Evolutionary conservation across 1,284 basidiomycete genomes (phyloP).

Genomic region (Puccinia polysora): DNA sequence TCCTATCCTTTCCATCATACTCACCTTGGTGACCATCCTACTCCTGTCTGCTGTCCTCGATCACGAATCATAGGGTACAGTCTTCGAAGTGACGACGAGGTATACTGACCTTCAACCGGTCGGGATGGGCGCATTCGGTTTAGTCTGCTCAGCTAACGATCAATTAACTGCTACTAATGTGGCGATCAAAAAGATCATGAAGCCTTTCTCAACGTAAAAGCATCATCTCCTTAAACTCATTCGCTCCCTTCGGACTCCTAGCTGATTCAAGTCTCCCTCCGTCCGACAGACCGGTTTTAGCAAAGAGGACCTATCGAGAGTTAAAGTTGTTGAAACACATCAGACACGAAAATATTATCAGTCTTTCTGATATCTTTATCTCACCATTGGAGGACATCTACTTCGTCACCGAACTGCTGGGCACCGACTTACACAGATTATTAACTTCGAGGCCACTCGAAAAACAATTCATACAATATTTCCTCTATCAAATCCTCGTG

Average conservation of each 20-base stretch:
- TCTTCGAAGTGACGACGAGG: slow-evolving; percentile 79
- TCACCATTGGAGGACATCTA: slow-evolving; percentile 57
- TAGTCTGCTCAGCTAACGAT: slow-evolving; percentile 96
- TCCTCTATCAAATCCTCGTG: slow-evolving; percentile 95
- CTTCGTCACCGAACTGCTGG: slow-evolving; percentile 98
- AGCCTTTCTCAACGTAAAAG: slow-evolving; percentile 75
- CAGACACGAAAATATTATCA: slow-evolving; percentile 81
- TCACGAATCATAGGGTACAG: slow-evolving; percentile 46
- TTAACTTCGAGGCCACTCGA: slow-evolving; percentile 93
- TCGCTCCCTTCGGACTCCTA: not conserved
- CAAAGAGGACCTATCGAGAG: slow-evolving; percentile 95
- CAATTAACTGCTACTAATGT: slow-evolving; percentile 90
- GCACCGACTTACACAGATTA: slow-evolving; percentile 94
- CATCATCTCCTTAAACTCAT: not conserved
- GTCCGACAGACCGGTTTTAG: slow-evolving; percentile 74
- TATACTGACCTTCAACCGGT: slow-evolving; percentile 99
- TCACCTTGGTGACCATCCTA: not conserved
- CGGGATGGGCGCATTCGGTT: slow-evolving; percentile 96
- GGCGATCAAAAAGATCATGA: slow-evolving; percentile 99
- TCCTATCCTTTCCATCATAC: too few relatives aligned
- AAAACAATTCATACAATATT: slow-evolving; percentile 99
- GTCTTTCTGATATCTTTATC: slow-evolving; percentile 61
- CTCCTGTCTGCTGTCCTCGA: not conserved
- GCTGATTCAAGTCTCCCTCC: too few relatives aligned
- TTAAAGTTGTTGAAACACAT: slow-evolving; percentile 98